A percentile compares a stretch with the other conserved stretches of the same genome.
Evolutionary conservation across 352 stramenopile species (phyloP).

Genomic region (Pythium folliculosum): DNA sequence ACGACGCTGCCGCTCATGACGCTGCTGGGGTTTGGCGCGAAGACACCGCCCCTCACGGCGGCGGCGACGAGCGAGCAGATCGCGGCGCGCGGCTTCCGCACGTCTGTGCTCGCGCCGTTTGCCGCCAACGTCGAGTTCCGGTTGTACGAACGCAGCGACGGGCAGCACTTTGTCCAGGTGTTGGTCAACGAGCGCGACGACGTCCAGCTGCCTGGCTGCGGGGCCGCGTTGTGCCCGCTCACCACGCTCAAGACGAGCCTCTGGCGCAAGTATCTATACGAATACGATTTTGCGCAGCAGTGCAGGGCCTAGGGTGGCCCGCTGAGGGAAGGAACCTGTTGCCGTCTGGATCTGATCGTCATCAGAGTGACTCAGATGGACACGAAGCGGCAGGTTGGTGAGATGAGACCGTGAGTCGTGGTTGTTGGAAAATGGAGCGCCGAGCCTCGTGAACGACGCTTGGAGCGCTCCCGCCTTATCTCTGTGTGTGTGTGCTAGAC

Average conservation of each 20-base stretch:
- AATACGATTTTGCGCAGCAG: constrained; percentile 54
- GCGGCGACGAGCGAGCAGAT: constrained; percentile 42
- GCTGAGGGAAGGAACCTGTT: background rate
- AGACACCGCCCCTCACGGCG: constrained; percentile 36
- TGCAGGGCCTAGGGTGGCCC: constrained; percentile 11
- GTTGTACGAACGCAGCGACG: constrained; percentile 29
- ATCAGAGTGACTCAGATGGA: constrained; percentile 12
- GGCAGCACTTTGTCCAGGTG: constrained; percentile 29
- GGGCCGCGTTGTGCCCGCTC: constrained; percentile 46
- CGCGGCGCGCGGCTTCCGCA: constrained; percentile 50
- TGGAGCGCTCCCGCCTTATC: no score
- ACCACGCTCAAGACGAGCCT: constrained; percentile 40
- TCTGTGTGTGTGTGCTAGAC: no score
- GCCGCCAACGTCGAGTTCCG: constrained; percentile 76
- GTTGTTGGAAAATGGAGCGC: background rate
- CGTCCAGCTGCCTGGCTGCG: constrained; percentile 43
- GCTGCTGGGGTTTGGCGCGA: constrained; percentile 56
- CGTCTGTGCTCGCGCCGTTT: constrained; percentile 62
- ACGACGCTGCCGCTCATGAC: constrained; percentile 71
- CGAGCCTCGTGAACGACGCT: no score
- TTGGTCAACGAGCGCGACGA: constrained; percentile 41
- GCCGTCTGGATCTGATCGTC: constrained; percentile 12
- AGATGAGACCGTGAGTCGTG: background rate
- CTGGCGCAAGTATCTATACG: constrained; percentile 34
- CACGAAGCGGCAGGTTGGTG: background rate